These are phyloP conservation scores for Podospora bellae-mahoneyi DNA, from an alignment of 495 filamentous ascomycete species.

Conservation along the genomic window DNA sequence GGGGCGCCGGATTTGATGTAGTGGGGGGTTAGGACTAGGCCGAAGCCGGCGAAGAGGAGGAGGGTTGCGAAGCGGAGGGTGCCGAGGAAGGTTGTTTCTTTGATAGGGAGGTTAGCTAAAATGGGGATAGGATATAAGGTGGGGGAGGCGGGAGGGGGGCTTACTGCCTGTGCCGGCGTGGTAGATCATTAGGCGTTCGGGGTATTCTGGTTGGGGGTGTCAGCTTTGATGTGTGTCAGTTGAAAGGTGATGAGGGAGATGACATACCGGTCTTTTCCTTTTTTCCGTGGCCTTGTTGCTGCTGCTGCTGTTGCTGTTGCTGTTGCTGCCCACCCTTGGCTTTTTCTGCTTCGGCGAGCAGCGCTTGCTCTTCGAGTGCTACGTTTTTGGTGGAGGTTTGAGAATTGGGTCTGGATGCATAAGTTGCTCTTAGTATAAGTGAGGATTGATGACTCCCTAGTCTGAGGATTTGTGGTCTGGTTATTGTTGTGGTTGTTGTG, in stretches of 20 bases:
- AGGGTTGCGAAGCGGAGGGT: conserved; percentile 67
- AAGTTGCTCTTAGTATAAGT: background rate
- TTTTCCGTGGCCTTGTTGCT: background rate
- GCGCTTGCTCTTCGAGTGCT: background rate
- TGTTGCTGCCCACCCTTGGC: background rate
- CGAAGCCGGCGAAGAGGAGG: conserved; percentile 63
- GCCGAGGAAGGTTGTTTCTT: conserved; percentile 59
- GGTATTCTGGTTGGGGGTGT: conserved; percentile 29
- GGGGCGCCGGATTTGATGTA: conserved; percentile 49
- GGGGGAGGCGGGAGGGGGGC: conserved; percentile 4
- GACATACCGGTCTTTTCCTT: background rate
- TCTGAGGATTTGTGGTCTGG: background rate
- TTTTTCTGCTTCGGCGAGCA: background rate
- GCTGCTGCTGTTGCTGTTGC: background rate
- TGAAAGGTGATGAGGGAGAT: background rate
- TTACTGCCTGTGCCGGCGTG: conserved; percentile 62
- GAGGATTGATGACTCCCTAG: background rate
- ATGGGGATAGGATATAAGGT: background rate
- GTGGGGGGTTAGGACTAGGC: conserved; percentile 56
- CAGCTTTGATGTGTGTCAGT: background rate
- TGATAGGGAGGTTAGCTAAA: background rate
- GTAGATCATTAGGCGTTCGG: conserved; percentile 66
- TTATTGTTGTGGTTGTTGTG: too few species aligned
- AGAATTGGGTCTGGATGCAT: background rate
- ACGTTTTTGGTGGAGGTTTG: background rate